Conservation (phyloP, 768 basidiomycete species). For the Symmetrospora coprosmae region DNA sequence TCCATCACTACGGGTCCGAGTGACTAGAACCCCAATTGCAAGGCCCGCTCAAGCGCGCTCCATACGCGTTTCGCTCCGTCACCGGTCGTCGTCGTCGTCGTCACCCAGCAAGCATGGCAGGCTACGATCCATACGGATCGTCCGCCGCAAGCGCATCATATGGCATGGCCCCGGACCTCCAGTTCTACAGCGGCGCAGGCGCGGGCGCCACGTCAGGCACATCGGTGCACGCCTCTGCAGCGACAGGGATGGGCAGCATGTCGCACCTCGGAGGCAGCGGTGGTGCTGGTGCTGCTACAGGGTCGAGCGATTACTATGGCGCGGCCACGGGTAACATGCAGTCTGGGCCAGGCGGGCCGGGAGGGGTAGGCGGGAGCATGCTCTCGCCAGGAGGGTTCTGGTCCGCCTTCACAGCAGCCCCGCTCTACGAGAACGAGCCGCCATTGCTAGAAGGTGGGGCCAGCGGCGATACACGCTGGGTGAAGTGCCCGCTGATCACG, state of each 20-base stretch:
- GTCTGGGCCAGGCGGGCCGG: not conserved
- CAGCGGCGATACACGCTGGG: not conserved
- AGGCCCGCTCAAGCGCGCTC: no score
- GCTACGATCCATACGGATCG: constrained; percentile 9
- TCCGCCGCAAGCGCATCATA: not conserved
- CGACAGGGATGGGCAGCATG: constrained; percentile 16
- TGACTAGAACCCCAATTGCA: no score
- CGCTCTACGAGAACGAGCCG: constrained; percentile 47
- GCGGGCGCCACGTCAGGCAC: constrained; percentile 3
- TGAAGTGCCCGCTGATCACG: not conserved
- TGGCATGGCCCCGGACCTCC: constrained; percentile 20
- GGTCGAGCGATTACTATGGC: constrained; percentile 15
- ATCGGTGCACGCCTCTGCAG: constrained; percentile 9
- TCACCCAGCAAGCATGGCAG: no score
- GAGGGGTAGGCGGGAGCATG: not conserved
- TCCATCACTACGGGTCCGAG: no score
- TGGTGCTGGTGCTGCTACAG: not conserved
- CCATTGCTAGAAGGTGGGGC: constrained; percentile 77
- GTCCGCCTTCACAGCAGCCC: constrained; percentile 21
- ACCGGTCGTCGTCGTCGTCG: no score
- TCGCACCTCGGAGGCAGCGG: constrained; percentile 16
- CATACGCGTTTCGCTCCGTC: no score
- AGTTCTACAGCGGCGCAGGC: constrained; percentile 11
- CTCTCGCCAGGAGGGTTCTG: constrained; percentile 18
- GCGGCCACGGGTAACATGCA: not conserved